Evolutionary conservation across 306 rosid genomes (phyloP).

Genomic region (Gastrolobium villosum): DNA sequence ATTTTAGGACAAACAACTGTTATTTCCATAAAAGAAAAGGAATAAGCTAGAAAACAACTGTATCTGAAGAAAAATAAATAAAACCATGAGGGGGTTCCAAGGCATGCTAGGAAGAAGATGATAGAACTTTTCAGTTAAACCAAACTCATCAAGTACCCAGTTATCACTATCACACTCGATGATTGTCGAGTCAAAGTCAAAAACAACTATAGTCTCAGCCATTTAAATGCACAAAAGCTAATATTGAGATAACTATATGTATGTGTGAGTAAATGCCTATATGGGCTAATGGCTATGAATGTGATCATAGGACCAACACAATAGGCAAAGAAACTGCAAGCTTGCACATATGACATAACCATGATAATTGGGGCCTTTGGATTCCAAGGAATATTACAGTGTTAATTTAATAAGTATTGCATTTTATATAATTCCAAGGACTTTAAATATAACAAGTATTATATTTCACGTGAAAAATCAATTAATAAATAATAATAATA

Average conservation of each 20-base stretch:
- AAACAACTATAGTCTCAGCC: constrained; percentile 61
- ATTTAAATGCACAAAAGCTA: constrained; percentile 39
- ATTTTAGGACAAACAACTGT: neutral
- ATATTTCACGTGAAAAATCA: neutral
- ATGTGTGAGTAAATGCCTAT: neutral
- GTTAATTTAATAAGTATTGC: neutral
- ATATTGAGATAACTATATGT: neutral
- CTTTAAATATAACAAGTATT: neutral
- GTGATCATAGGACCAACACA: neutral
- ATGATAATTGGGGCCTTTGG: neutral
- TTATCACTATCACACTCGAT: constrained; percentile 76
- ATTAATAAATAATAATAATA: neutral
- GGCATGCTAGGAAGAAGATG: constrained; percentile 62
- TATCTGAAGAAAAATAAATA: neutral
- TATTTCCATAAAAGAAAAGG: neutral
- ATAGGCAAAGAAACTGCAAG: constrained; percentile 14
- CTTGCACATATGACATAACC: neutral
- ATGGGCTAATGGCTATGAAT: neutral
- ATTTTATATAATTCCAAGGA: neutral
- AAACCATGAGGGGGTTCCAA: constrained; percentile 78
- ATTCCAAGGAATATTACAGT: constrained; percentile 30
- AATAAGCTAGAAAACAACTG: neutral
- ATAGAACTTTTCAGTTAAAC: constrained; percentile 59
- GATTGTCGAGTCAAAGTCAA: constrained; percentile 75
- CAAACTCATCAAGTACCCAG: constrained; percentile 70